A percentile compares a stretch with the other conserved stretches of the same genome.
phyloP scores from a whole-genome alignment of 2,329 filamentous ascomycete genomes.

The Hysterium pulicare region DNA sequence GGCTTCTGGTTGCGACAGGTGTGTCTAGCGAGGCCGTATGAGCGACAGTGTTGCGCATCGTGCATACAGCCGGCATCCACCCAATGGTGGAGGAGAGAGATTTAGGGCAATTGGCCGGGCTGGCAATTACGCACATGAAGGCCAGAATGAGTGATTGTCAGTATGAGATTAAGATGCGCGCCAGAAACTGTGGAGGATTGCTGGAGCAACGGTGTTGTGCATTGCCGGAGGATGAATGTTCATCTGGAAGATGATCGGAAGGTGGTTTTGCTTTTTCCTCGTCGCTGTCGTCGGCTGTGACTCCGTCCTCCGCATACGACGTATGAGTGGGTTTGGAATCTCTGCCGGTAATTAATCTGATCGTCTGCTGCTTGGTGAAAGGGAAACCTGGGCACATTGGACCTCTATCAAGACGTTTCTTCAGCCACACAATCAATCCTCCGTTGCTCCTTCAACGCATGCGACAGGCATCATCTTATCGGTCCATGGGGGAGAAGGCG shows the following conservation, averaged over 20 bases:
- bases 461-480: neutral
- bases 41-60: constrained; percentile 13
- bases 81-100: constrained; percentile 8
- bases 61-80: constrained; percentile 14
- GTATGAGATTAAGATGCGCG: no score
- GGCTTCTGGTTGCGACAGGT: constrained; percentile 9
- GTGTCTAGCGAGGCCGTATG: constrained; percentile 8
- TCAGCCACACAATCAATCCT: neutral
- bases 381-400: neutral
- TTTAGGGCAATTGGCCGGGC: constrained; percentile 6
- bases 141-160: constrained; percentile 3
- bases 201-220: no score
- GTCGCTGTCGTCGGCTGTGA: constrained; percentile 10
- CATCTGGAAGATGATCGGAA: no score
- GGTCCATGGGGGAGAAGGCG: neutral
- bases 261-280: no score
- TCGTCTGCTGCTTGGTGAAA: neutral
- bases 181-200: neutral
- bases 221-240: no score
- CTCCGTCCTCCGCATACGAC: constrained; percentile 12
- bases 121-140: constrained; percentile 12
- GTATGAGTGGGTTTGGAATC: neutral
- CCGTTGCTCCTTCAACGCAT: neutral
- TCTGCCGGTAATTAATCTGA: constrained; percentile 7
- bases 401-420: no score